A percentile compares a stretch with the other conserved stretches of the same genome.
phyloP scores from a whole-genome alignment of 495 filamentous ascomycete genomes.

The Talaromyces ruber region DNA sequence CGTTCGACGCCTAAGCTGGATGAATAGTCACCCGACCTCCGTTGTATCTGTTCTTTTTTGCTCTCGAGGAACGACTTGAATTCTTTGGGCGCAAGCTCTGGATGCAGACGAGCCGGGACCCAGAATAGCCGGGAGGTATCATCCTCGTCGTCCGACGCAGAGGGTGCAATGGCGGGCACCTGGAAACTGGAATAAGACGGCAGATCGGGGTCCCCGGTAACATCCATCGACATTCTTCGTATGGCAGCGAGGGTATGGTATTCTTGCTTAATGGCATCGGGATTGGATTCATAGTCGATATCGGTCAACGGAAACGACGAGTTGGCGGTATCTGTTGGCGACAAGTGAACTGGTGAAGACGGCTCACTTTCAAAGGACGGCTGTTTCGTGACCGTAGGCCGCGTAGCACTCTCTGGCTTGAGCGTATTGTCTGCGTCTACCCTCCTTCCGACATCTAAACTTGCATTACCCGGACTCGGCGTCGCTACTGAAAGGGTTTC shows the following conservation, averaged over 20 bases:
- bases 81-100: slow-evolving; percentile 89
- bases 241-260: slow-evolving; percentile 91
- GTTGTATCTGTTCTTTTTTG: slow-evolving; percentile 77
- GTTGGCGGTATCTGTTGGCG: slow-evolving; percentile 58
- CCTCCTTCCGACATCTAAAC: not conserved
- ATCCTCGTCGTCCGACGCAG: slow-evolving; percentile 65
- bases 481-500: slow-evolving; percentile 36
- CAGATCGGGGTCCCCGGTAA: slow-evolving; percentile 86
- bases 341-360: slow-evolving; percentile 50
- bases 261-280: slow-evolving; percentile 89
- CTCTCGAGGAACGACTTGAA: slow-evolving; percentile 96
- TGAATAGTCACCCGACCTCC: slow-evolving; percentile 67
- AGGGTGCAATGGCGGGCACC: slow-evolving; percentile 67
- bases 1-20: slow-evolving; percentile 52
- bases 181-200: slow-evolving; percentile 61
- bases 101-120: slow-evolving; percentile 92
- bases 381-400: slow-evolving; percentile 3
- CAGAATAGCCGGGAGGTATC: slow-evolving; percentile 86
- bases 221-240: slow-evolving; percentile 97
- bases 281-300: slow-evolving; percentile 85
- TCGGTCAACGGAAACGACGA: slow-evolving; percentile 79
- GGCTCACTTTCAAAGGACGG: slow-evolving; percentile 11
- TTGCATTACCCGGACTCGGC: slow-evolving; percentile 30
- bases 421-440: not conserved
- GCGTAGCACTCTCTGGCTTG: not conserved